Conservation (phyloP, 2,329 filamentous ascomycete species). For the Fusarium transvaalense region DNA sequence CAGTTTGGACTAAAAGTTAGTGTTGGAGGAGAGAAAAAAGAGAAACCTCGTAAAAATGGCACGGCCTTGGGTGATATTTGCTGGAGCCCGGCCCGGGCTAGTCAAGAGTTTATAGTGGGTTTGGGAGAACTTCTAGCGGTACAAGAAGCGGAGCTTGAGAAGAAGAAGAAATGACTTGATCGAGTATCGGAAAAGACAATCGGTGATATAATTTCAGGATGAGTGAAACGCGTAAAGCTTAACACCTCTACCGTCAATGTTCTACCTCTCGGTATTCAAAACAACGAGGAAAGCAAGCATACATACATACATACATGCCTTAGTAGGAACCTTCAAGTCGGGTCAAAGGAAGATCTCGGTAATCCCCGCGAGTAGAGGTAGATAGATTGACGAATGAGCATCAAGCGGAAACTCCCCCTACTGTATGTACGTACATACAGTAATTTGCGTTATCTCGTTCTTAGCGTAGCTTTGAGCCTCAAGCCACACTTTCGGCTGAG, state of each 20-base stretch:
- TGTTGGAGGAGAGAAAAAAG: neutral
- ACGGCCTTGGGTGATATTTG: neutral
- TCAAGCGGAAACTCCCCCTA: constrained; percentile 5
- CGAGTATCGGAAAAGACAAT: neutral
- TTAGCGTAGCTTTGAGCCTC: constrained; percentile 31
- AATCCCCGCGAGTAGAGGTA: constrained; percentile 12
- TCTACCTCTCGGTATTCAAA: neutral
- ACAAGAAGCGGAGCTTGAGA: neutral
- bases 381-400: constrained; percentile 13
- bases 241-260: neutral
- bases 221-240: neutral
- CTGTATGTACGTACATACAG: neutral
- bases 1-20: neutral
- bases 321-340: neutral
- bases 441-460: constrained; percentile 23
- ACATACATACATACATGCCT: neutral
- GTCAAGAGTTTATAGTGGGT: neutral
- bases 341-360: constrained; percentile 27
- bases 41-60: neutral
- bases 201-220: neutral
- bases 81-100: neutral
- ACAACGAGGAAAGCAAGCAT: neutral
- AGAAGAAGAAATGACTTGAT: neutral
- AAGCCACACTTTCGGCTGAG: constrained; percentile 8
- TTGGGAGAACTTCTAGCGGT: neutral